Conservation (phyloP, 73 alveolate genomes). For the Paramecium tetraurelia region DNA sequence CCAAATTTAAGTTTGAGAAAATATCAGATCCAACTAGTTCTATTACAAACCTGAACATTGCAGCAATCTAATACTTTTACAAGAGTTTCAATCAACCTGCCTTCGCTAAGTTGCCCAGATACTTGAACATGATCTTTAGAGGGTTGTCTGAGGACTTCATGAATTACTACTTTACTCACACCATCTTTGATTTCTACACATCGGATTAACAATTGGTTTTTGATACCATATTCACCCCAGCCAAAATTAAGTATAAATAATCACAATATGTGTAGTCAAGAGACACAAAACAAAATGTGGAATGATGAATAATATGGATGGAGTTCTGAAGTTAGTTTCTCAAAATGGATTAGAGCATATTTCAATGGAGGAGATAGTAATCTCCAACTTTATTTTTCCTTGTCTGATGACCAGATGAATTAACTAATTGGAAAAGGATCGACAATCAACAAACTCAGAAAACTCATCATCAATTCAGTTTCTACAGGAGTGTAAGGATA, state of each 20-base stretch:
- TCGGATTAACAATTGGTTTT: neutral
- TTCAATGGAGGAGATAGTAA: neutral
- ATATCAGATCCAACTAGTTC: neutral
- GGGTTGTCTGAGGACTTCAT: neutral
- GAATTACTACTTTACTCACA: conserved; percentile 2
- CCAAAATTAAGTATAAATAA: neutral
- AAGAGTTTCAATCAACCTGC: neutral
- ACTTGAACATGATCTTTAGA: neutral
- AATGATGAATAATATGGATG: conserved; percentile 46
- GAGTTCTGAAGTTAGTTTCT: neutral
- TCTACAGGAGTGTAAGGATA: neutral
- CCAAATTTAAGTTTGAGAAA: neutral
- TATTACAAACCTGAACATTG: neutral
- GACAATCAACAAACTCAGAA: neutral
- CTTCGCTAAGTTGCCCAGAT: conserved; percentile 7
- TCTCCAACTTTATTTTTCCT: neutral
- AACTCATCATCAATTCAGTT: neutral
- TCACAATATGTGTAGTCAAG: neutral
- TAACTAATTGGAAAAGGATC: neutral
- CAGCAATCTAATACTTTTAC: neutral
- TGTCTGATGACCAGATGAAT: conserved; percentile 16
- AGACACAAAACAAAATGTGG: neutral
- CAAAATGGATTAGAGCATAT: neutral
- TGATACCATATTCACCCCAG: conserved; percentile 27
- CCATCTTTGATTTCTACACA: conserved; percentile 37